Evolutionary conservation across 257 asterid species (phyloP).

Genomic region (Plectranthus barbatus): DNA sequence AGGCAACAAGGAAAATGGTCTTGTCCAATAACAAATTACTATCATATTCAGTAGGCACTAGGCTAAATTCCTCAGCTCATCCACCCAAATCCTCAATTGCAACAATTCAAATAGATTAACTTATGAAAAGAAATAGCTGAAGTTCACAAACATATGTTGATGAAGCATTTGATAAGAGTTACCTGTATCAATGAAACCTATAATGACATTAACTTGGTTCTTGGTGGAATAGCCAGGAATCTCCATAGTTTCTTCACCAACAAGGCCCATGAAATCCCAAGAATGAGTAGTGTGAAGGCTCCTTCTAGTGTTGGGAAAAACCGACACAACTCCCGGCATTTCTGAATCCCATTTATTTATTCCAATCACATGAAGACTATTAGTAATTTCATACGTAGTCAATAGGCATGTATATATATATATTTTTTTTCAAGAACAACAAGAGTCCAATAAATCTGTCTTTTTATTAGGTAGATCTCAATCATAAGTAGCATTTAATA

Average conservation of each 20-base stretch:
- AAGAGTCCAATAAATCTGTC: background rate
- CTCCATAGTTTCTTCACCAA: slow-evolving; percentile 76
- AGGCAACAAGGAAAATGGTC: background rate
- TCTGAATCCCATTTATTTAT: slow-evolving; percentile 40
- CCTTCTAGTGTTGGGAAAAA: slow-evolving; percentile 75
- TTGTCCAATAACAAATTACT: background rate
- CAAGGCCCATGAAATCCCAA: slow-evolving; percentile 97
- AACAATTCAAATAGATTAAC: background rate
- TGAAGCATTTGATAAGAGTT: background rate
- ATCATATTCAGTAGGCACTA: background rate
- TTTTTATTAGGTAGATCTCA: background rate
- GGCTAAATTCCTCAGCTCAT: background rate
- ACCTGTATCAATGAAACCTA: slow-evolving; percentile 97
- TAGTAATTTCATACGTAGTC: background rate
- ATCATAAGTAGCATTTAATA: slow-evolving; percentile 14
- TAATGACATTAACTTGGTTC: slow-evolving; percentile 81
- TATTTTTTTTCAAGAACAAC: too few species aligned
- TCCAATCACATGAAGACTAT: slow-evolving; percentile 9
- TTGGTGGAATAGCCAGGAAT: slow-evolving; percentile 87
- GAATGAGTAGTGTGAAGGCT: slow-evolving; percentile 92
- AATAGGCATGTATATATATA: background rate
- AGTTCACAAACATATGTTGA: background rate
- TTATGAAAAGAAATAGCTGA: background rate
- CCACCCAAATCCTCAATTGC: background rate
- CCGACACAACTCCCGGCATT: slow-evolving; percentile 91